Conservation (phyloP, 2,329 filamentous ascomycete species). For the Orbilia oligospora region DNA sequence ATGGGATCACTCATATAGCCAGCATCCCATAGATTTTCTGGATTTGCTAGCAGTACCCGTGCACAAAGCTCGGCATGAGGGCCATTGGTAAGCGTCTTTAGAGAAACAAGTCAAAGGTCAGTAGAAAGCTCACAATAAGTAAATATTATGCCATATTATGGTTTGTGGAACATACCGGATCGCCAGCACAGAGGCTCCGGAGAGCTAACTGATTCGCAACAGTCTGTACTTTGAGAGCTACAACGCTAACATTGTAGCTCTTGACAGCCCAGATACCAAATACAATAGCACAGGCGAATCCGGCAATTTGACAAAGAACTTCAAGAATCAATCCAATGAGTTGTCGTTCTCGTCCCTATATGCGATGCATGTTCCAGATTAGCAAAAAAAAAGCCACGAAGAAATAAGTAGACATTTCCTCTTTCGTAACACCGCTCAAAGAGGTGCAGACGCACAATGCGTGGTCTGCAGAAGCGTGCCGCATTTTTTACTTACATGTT, state of each 20-base stretch:
- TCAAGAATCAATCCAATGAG: conserved; percentile 44
- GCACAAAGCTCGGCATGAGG: not conserved
- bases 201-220: conserved; percentile 57
- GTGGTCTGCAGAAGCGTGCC: not conserved
- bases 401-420: conserved; percentile 12
- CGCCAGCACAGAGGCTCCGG: conserved; percentile 33
- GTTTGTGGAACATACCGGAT: conserved; percentile 32
- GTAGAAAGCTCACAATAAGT: not conserved
- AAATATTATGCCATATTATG: not conserved
- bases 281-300: conserved; percentile 55
- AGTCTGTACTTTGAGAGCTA: conserved; percentile 52
- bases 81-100: conserved; percentile 23
- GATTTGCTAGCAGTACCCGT: not conserved
- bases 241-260: conserved; percentile 57
- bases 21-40: conserved; percentile 39
- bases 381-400: conserved; percentile 21
- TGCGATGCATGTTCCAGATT: conserved; percentile 23
- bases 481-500: conserved; percentile 39
- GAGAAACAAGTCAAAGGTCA: conserved; percentile 7
- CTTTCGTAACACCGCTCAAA: conserved; percentile 23
- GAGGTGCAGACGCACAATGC: not conserved
- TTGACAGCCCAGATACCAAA: conserved; percentile 60
- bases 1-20: conserved; percentile 32
- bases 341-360: conserved; percentile 54
- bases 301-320: conserved; percentile 48